Base-by-base conservation (phyloP, 345 rosid species). In the Excoecaria cochinchinensis region DNA sequence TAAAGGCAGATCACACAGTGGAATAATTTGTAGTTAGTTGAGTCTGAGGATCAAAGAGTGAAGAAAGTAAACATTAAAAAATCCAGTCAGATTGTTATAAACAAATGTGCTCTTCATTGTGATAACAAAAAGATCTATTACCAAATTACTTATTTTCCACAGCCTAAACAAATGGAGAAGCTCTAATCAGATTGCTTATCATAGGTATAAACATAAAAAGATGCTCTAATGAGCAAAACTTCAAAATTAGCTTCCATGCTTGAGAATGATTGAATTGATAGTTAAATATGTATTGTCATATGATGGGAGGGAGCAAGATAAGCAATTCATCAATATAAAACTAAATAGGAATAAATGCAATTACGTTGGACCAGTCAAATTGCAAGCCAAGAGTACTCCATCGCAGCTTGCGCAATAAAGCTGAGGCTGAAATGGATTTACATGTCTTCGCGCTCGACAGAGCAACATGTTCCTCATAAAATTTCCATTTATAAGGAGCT, bases 321-420 rank as follows among this genome's bases (percentile, higher is more conserved):
- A 22, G 46, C 42, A 50, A 31, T 47, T 17, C 31, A 22, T 38
- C 47, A 39, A 36, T 38, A 11, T 5, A 13, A 51, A 36, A 59
- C 38, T 8, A 53, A 3, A 39, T 31, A 56, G 12, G 69, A 36
- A 17, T 10, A 46, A 17, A 47, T n/a, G 11, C 12, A 73, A 44
- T 60, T 64, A 93, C 99, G 88, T 93, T 89, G 78, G 98, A 88
- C 97, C 99, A 95, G 78, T 93, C 96, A 79, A 93, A 95, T 64
- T 95, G 99, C 65, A 95, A 76, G 70, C 98, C 97, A 13, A 93
- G 93, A 8, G 97, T 93, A 80, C 98, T 93, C 99, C 99, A 95
- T 8, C 97, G 86, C 72, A 93, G 72, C 91, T 90, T 95, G 79
- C 96, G 80, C 57, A 95, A 69, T 44, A 93, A 84, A 76, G 79